These are phyloP conservation scores for Candida corydali DNA, from an alignment of 805 yeast species.

Conservation along the genomic window DNA sequence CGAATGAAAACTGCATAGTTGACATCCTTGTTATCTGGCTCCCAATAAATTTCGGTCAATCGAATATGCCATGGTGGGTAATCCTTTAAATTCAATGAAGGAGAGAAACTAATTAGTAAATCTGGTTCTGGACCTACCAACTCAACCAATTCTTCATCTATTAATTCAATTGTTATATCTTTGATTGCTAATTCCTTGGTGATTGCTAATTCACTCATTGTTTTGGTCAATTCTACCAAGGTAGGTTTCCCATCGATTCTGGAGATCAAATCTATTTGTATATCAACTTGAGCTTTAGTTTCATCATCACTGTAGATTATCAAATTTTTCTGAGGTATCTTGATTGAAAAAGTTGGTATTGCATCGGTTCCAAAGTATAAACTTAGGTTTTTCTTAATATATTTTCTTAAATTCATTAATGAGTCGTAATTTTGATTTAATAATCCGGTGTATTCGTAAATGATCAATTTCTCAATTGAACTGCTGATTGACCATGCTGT, in stretches of 20 bases:
- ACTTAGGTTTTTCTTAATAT: slow-evolving; percentile 55
- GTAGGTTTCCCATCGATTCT: slow-evolving; percentile 85
- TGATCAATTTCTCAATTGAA: slow-evolving; percentile 67
- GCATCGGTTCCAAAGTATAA: slow-evolving; percentile 70
- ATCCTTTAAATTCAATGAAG: slow-evolving; percentile 85
- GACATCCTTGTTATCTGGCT: slow-evolving; percentile 77
- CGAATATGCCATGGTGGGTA: slow-evolving; percentile 98
- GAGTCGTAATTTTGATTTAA: slow-evolving; percentile 38
- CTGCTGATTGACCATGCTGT: slow-evolving; percentile 86
- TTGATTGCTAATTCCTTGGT: slow-evolving; percentile 54
- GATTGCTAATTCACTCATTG: slow-evolving; percentile 72
- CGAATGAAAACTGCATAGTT: slow-evolving; percentile 79
- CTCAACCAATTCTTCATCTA: slow-evolving; percentile 69
- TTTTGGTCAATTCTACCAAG: slow-evolving; percentile 80
- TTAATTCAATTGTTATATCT: slow-evolving; percentile 70
- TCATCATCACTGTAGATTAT: slow-evolving; percentile 34
- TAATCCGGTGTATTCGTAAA: slow-evolving; percentile 78
- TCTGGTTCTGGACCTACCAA: slow-evolving; percentile 93
- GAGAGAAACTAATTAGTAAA: slow-evolving; percentile 76
- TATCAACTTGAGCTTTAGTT: slow-evolving; percentile 36
- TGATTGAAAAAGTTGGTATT: slow-evolving; percentile 58
- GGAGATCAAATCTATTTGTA: slow-evolving; percentile 65
- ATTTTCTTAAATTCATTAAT: slow-evolving; percentile 50
- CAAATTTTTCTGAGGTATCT: slow-evolving; percentile 63
- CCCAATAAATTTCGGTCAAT: slow-evolving; percentile 86